phyloP scores from a whole-genome alignment of 305 asterid genomes.

The Stenogyne calaminthoides region DNA sequence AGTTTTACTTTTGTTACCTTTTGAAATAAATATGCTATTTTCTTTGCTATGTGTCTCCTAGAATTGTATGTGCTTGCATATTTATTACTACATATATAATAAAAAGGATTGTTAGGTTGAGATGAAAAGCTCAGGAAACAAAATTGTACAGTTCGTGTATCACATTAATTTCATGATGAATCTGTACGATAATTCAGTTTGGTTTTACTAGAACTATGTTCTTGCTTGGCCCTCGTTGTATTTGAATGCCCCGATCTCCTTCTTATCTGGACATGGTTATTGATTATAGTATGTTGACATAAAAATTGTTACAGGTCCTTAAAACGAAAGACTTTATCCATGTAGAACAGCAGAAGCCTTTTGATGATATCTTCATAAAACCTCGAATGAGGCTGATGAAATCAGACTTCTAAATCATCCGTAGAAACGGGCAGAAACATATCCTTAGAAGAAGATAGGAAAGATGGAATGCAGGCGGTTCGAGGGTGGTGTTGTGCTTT shows the following conservation, averaged over 20 bases:
- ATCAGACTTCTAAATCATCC: slow-evolving; percentile 53
- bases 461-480: slow-evolving; percentile 27
- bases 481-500: slow-evolving; percentile 4
- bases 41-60: neutral
- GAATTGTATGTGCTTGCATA: neutral
- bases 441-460: slow-evolving; percentile 11
- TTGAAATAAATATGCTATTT: too few species aligned
- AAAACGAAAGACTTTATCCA: slow-evolving; percentile 86
- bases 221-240: neutral
- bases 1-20: too few species aligned
- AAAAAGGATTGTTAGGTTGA: neutral
- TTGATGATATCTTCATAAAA: slow-evolving; percentile 51
- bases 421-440: slow-evolving; percentile 21
- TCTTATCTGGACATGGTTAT: neutral
- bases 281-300: slow-evolving; percentile 6
- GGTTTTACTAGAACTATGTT: neutral
- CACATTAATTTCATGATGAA: neutral
- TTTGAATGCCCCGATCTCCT: neutral
- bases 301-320: slow-evolving; percentile 60
- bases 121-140: neutral
- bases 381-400: slow-evolving; percentile 69
- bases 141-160: neutral
- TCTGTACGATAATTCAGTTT: neutral
- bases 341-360: slow-evolving; percentile 64
- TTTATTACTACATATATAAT: neutral